phyloP scores from a whole-genome alignment of 352 stramenopile genomes.

The Globisporangium paddicum region DNA sequence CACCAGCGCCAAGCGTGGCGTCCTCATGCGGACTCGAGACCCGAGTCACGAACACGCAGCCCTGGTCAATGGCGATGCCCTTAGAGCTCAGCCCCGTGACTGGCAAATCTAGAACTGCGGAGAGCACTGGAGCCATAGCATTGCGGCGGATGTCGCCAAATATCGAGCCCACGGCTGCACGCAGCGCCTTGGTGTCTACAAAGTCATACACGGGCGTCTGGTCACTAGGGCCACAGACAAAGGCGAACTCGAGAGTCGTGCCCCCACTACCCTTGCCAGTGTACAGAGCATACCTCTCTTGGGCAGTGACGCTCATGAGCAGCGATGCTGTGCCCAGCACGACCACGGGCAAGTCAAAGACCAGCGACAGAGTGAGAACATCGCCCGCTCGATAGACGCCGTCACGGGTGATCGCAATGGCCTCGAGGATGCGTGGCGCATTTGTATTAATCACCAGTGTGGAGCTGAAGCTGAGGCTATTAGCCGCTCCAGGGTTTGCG shows the following conservation, averaged over 20 bases:
- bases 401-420: slow-evolving; percentile 44
- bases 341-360: slow-evolving; percentile 53
- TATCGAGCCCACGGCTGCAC: slow-evolving; percentile 31
- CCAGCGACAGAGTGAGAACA: slow-evolving; percentile 33
- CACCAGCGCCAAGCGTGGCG: slow-evolving; percentile 42
- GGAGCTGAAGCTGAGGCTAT: slow-evolving; percentile 32
- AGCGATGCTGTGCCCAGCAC: slow-evolving; percentile 30
- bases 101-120: slow-evolving; percentile 40
- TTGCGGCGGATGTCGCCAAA: slow-evolving; percentile 48
- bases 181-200: slow-evolving; percentile 23
- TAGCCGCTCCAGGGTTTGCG: slow-evolving; percentile 23
- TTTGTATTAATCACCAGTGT: slow-evolving; percentile 47
- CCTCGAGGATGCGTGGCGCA: slow-evolving; percentile 33
- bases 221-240: slow-evolving; percentile 31
- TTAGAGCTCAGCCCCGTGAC: slow-evolving; percentile 36
- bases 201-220: slow-evolving; percentile 41
- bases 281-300: slow-evolving; percentile 43
- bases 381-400: slow-evolving; percentile 56
- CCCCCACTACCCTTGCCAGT: slow-evolving; percentile 34
- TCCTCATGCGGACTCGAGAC: slow-evolving; percentile 49
- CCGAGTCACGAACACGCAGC: slow-evolving; percentile 23
- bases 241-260: slow-evolving; percentile 43
- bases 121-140: slow-evolving; percentile 27
- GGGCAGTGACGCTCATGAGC: slow-evolving; percentile 19
- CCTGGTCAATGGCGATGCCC: slow-evolving; percentile 51